These are phyloP conservation scores for Hippophae tibetana DNA, from an alignment of 306 rosid genomes.

Conservation along the genomic window DNA sequence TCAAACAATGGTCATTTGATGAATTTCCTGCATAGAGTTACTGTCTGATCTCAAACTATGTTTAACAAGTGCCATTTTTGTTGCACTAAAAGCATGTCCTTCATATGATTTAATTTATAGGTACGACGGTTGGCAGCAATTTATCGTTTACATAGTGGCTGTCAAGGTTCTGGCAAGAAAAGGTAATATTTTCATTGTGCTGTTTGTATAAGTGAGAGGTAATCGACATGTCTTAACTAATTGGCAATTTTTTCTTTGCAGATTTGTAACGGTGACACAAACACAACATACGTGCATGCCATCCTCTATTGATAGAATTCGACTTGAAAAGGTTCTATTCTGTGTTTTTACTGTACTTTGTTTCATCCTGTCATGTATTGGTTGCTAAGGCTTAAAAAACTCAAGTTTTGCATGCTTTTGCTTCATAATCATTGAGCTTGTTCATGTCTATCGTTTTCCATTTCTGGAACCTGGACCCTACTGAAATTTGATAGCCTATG, in stretches of 20 bases:
- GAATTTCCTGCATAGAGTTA: background rate
- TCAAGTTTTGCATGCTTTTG: background rate
- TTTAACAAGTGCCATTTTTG: background rate
- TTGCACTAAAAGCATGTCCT: background rate
- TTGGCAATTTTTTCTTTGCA: conserved; percentile 25
- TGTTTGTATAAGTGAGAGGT: conserved; percentile 4
- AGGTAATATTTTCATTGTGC: conserved; percentile 34
- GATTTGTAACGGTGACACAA: conserved; percentile 71
- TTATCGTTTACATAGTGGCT: conserved; percentile 55
- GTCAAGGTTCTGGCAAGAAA: conserved; percentile 67
- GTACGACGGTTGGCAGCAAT: conserved; percentile 61
- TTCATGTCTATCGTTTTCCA: background rate
- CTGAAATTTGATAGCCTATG: background rate
- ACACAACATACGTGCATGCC: conserved; percentile 72
- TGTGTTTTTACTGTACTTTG: conserved; percentile 3
- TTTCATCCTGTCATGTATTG: conserved; percentile 13
- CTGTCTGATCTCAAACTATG: background rate
- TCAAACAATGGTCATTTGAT: background rate
- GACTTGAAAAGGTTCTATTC: conserved; percentile 56
- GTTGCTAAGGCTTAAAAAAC: background rate
- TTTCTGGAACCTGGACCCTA: background rate
- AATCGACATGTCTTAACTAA: conserved; percentile 14
- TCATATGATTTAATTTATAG: conserved; percentile 21
- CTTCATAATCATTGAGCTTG: background rate
- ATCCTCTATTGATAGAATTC: conserved; percentile 60